Evolutionary conservation across 2,329 filamentous ascomycete species (phyloP).

Genomic region (Exophiala phaeomuriformis): DNA sequence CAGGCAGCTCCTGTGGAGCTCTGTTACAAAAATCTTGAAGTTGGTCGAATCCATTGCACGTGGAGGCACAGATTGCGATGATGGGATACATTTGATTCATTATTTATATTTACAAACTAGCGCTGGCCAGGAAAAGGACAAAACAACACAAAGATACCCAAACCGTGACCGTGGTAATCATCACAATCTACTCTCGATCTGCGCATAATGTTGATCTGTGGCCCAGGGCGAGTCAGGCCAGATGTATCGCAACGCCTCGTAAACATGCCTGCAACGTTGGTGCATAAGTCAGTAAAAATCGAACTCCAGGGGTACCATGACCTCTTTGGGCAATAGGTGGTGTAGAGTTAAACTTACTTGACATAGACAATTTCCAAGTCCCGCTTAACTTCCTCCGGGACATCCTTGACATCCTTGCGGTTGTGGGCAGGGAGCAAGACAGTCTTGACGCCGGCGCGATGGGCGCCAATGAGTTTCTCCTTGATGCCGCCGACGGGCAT

Average conservation of each 20-base stretch:
- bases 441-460: slow-evolving; percentile 88
- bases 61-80: no score
- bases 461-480: slow-evolving; percentile 93
- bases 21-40: no score
- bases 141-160: slow-evolving; percentile 5
- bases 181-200: slow-evolving; percentile 73
- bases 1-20: no score
- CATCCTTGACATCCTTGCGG: slow-evolving; percentile 82
- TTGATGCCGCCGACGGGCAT: slow-evolving; percentile 96
- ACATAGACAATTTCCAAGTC: slow-evolving; percentile 86
- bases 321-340: neutral
- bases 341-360: slow-evolving; percentile 50
- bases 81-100: no score
- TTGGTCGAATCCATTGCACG: no score
- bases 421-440: slow-evolving; percentile 84
- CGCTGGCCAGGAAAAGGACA: neutral
- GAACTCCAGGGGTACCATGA: no score
- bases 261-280: slow-evolving; percentile 61
- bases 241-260: slow-evolving; percentile 82
- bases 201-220: slow-evolving; percentile 59
- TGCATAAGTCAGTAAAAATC: neutral
- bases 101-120: neutral
- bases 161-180: neutral
- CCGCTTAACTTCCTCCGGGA: slow-evolving; percentile 80
- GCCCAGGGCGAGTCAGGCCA: slow-evolving; percentile 90